These are phyloP conservation scores for Pythium chondricola DNA, from an alignment of 352 stramenopile species.

Conservation along the genomic window DNA sequence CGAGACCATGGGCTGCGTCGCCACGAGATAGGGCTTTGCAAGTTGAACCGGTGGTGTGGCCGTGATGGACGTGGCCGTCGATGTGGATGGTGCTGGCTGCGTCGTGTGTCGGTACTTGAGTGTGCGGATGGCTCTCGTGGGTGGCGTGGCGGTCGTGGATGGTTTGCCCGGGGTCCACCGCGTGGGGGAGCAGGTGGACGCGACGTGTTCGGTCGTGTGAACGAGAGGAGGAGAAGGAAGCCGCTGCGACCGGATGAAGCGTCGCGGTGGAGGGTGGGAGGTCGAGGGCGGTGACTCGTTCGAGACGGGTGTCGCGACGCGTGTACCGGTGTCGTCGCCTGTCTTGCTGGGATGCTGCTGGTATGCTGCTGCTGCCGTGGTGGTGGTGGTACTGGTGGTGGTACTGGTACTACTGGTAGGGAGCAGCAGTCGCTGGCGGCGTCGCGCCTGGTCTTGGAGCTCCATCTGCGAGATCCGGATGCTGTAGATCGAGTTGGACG, in stretches of 20 bases:
- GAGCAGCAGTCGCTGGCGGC: not conserved
- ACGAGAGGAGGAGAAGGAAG: no score
- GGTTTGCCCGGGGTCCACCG: slow-evolving; percentile 7
- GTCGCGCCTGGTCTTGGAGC: slow-evolving; percentile 22
- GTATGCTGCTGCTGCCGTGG: not conserved
- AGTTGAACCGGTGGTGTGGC: not conserved
- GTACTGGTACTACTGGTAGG: slow-evolving; percentile 1
- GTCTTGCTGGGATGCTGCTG: no score
- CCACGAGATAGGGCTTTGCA: not conserved
- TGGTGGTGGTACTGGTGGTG: not conserved
- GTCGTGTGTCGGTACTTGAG: not conserved
- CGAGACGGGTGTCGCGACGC: no score
- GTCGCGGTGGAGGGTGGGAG: not conserved
- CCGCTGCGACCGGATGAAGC: no score
- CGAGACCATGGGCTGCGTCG: not conserved
- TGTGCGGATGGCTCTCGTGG: not conserved
- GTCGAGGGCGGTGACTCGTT: not conserved
- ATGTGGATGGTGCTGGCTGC: not conserved
- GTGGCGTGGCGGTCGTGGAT: not conserved
- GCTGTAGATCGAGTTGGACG: slow-evolving; percentile 32
- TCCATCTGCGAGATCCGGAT: slow-evolving; percentile 38
- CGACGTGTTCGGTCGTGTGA: no score
- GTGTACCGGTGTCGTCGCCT: no score
- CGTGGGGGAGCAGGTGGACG: slow-evolving; percentile 12
- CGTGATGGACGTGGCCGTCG: not conserved